Evolutionary conservation across 2,329 filamentous ascomycete species (phyloP).

Genomic region (Neurospora sp.): DNA sequence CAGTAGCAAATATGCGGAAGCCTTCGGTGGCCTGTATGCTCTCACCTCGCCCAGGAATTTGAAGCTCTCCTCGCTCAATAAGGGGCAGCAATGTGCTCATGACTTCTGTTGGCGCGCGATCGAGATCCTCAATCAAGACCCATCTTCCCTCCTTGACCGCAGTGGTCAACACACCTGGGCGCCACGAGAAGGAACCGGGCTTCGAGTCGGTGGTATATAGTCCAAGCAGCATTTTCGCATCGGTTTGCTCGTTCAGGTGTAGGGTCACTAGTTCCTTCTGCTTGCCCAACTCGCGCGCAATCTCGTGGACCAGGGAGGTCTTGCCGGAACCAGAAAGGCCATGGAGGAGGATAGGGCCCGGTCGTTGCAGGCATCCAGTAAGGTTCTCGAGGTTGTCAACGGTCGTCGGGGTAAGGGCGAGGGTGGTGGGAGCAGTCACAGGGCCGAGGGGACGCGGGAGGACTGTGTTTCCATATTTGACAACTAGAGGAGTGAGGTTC

Average conservation of each 20-base stretch:
- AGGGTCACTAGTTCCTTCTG: constrained; percentile 80
- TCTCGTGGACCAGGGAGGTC: constrained; percentile 73
- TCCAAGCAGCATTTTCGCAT: constrained; percentile 91
- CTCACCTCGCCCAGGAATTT: constrained; percentile 84
- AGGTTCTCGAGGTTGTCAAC: constrained; percentile 60
- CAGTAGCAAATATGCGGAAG: constrained; percentile 86
- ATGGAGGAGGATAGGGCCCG: constrained; percentile 67
- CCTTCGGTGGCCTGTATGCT: constrained; percentile 70
- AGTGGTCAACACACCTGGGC: constrained; percentile 83
- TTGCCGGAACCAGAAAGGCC: constrained; percentile 85
- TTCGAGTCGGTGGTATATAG: constrained; percentile 84
- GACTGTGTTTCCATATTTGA: constrained; percentile 55
- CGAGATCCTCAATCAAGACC: constrained; percentile 95
- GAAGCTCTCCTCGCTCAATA: constrained; percentile 82
- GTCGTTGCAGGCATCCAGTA: constrained; percentile 53
- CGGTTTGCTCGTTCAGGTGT: constrained; percentile 95
- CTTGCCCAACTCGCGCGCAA: constrained; percentile 70
- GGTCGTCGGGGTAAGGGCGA: constrained; percentile 66
- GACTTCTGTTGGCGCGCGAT: constrained; percentile 88
- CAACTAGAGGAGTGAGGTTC: constrained; percentile 48
- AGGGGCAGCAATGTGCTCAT: constrained; percentile 86
- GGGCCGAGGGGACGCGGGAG: constrained; percentile 52
- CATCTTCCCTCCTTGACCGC: constrained; percentile 90
- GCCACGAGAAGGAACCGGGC: constrained; percentile 86
- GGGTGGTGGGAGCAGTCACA: constrained; percentile 35